A percentile compares a stretch with the other conserved stretches of the same genome.
phyloP scores from a whole-genome alignment of 1,139 yeast species.

The Debaryomyces fabryi region DNA sequence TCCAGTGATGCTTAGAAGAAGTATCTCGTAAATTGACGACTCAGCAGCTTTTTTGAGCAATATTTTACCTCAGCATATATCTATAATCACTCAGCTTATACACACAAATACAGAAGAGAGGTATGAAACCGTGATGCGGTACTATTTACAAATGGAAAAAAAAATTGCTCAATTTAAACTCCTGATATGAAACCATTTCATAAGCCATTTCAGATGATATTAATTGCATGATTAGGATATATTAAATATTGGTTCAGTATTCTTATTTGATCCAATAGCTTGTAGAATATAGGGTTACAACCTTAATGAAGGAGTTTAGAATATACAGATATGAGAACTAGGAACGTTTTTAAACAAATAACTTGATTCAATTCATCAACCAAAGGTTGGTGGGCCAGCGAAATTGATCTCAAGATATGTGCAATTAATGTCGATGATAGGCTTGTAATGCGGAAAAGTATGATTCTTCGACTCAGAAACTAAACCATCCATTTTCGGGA shows the following conservation, averaged over 20 bases:
- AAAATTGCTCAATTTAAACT: not conserved
- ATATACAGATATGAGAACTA: too few species aligned
- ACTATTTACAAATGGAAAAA: not conserved
- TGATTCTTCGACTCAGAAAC: too few species aligned
- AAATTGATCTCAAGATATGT: too few species aligned
- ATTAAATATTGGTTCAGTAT: not conserved
- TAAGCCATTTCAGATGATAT: not conserved
- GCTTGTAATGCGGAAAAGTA: too few species aligned
- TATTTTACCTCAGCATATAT: too few species aligned
- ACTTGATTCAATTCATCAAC: too few species aligned
- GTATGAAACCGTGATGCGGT: not conserved
- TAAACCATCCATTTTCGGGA: too few species aligned
- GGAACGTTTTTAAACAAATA: too few species aligned
- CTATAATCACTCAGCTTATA: not conserved
- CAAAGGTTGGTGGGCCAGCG: too few species aligned
- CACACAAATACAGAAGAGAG: not conserved
- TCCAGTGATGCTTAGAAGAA: not conserved
- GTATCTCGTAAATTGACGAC: not conserved
- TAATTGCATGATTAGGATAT: not conserved
- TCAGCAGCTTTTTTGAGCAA: not conserved
- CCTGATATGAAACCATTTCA: not conserved
- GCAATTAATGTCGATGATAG: too few species aligned
- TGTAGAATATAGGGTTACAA: too few species aligned
- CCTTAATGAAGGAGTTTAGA: too few species aligned
- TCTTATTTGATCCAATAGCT: not conserved